These are phyloP conservation scores for Pisolithus tinctorius DNA, from an alignment of 768 basidiomycete genomes.

Conservation along the genomic window DNA sequence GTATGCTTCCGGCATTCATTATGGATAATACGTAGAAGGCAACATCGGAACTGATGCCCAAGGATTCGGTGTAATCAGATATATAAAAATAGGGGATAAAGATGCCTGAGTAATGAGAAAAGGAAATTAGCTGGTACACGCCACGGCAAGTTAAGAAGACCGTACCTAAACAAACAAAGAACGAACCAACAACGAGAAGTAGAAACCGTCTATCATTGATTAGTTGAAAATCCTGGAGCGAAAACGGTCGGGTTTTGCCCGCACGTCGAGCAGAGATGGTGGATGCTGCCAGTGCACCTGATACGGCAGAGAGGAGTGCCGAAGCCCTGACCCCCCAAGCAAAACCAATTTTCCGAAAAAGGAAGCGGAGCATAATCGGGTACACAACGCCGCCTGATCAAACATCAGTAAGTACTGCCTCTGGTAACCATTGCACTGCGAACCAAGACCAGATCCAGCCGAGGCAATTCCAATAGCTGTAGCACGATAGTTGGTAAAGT, in stretches of 20 bases:
- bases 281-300: conserved; percentile 41
- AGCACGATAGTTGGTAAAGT: conserved; percentile 58
- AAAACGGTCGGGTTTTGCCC: conserved; percentile 8
- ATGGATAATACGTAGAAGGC: conserved; percentile 56
- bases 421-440: background rate
- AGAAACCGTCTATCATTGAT: conserved; percentile 47
- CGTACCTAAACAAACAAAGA: conserved; percentile 57
- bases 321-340: conserved; percentile 57
- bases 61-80: conserved; percentile 46
- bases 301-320: conserved; percentile 41
- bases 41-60: conserved; percentile 28
- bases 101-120: conserved; percentile 36
- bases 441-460: conserved; percentile 64
- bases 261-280: conserved; percentile 35
- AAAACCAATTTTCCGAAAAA: conserved; percentile 52
- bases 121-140: background rate
- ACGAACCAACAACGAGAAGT: conserved; percentile 47
- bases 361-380: conserved; percentile 53
- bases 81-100: conserved; percentile 73
- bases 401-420: conserved; percentile 9
- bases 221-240: conserved; percentile 18
- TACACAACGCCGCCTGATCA: conserved; percentile 59
- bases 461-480: conserved; percentile 67
- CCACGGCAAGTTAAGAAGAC: background rate
- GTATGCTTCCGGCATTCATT: conserved; percentile 61